Base-by-base conservation (phyloP, 2,329 filamentous ascomycete genomes). In the Leptographium wingfieldii region DNA sequence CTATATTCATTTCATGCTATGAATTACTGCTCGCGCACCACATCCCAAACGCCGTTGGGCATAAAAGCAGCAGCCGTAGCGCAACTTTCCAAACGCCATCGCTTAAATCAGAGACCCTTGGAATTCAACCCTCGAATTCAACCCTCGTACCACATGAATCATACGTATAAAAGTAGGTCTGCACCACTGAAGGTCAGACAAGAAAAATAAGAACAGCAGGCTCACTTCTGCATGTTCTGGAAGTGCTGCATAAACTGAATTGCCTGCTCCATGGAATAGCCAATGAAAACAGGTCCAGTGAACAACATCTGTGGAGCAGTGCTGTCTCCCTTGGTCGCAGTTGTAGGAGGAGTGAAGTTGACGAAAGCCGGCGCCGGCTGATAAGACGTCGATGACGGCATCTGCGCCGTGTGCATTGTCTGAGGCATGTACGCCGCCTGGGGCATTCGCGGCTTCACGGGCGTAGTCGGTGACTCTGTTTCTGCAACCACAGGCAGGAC, bases 281-380 rank as follows among this genome's bases (percentile, higher is more conserved):
- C 92, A 67, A 97, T 90, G 68, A 96, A 96, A 0, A 96, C 91
- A 0, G 92, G 92, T 0, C 92, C 92, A 10, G 89, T 95, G 69
- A 96, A 96, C 0, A 95, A 78, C 81, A 96, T 87, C 66, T 87
- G 86, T 11, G 88, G 60, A 7, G 33, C 55, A 14, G 35, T 27
- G 7, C 43, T 48, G 53, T 25, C 57, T 11, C 52, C 19, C 16
- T 53, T 43, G 25, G n/a, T 38, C 19, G 59, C 31, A 16, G 38
- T 48, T 4, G 57, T 33, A 10, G 55, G 53, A 3, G 62, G 56
- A 2, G 63, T 58, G 14, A 63, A 43, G 64, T 79, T 79, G 65
- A 85, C 72, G 60, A 84, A 83, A 1, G 79, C 69, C 25, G 82
- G 81, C 63, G 33, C 59, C 38, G 25, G 14, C 48, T 55, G 48